Percentiles rank a stretch among this genome's conserved stretches.
phyloP scores from a whole-genome alignment of 805 yeast genomes.

The Saccharomycopsis microspora region DNA sequence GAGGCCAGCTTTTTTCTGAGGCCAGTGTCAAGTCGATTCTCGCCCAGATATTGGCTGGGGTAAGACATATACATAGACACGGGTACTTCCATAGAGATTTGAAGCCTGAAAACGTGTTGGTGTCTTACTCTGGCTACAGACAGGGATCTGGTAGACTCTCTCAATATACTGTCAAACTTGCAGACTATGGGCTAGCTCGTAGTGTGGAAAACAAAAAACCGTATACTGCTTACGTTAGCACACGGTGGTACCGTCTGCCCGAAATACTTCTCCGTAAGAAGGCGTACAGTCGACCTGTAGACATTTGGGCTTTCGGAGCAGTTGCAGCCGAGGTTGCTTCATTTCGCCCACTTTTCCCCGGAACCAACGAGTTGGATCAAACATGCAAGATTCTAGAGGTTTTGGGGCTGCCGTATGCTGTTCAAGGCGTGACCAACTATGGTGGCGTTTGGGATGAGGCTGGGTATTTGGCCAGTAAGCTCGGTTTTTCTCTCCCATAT shows the following conservation, averaged over 20 bases:
- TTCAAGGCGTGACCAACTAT: slow-evolving; percentile 25
- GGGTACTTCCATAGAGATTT: slow-evolving; percentile 79
- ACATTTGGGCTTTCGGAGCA: slow-evolving; percentile 80
- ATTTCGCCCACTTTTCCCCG: slow-evolving; percentile 76
- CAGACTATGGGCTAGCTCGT: slow-evolving; percentile 75
- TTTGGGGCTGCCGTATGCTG: slow-evolving; percentile 58
- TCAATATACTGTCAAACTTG: slow-evolving; percentile 53
- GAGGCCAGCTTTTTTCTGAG: slow-evolving; percentile 39
- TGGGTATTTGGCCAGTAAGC: slow-evolving; percentile 32
- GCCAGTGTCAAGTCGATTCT: slow-evolving; percentile 54
- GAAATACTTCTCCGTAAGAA: slow-evolving; percentile 60
- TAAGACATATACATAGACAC: slow-evolving; percentile 66
- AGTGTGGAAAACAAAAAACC: slow-evolving; percentile 39
- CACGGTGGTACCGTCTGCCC: slow-evolving; percentile 82
- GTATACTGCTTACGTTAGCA: slow-evolving; percentile 69
- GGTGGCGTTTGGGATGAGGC: slow-evolving; percentile 77
- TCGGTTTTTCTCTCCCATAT: slow-evolving; percentile 49
- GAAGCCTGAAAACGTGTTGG: slow-evolving; percentile 85
- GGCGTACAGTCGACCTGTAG: slow-evolving; percentile 57
- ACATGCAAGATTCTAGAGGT: slow-evolving; percentile 51
- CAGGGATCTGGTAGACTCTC: slow-evolving; percentile 35
- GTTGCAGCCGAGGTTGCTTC: slow-evolving; percentile 67
- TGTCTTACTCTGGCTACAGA: slow-evolving; percentile 40
- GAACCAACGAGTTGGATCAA: slow-evolving; percentile 71
- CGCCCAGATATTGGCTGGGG: slow-evolving; percentile 63